Evolutionary conservation across 371 early-diverging fungal species (phyloP), one percentile per base, ranked within the genome.

Genomic region (Chytridiales sp.): DNA sequence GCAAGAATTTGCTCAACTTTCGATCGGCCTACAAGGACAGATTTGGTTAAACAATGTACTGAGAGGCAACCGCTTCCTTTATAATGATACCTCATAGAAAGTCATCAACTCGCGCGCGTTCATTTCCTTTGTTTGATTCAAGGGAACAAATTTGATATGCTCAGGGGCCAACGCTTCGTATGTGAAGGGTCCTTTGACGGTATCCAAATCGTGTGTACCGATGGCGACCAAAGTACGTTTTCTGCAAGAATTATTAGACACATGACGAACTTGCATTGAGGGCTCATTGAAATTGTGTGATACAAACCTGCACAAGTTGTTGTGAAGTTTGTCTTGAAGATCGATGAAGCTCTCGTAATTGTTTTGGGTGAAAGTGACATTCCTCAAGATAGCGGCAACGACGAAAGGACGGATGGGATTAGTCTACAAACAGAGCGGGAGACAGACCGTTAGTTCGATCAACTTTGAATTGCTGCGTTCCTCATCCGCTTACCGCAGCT

Each of bases 181-280:
- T n/a, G 85, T 83, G 82, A 99, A 94, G 5, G 97, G 98, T 3
- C 90, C 93, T 60, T 88, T 70, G 35, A 99, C 80, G 8, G 95
- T 97, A 70, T 97, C 98, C 34, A 98, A 80, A 74, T 99, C 99
- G 66, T 99, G 99, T 11, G 99, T 99, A 61, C 99, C 99, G 67
- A 99, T 97, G 19, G 99, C 92, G 17, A 95, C 99, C 58, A 99
- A 77, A 1, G 90, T 89, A 69, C 99, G 91, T 81, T 95, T 94
- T 70, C 93, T 90, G 53, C 35, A 52, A n/a, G 2, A n/a, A 19
- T 17, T 2, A 31, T 9, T 49, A 24, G 9, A 41, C 17, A 1
- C 11, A 19, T 47, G 21, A 21, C 1, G 30, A 22, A 46, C 11
- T 6, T 50, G 30, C 15, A 26, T 27, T 26, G 15, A 13, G 29